A percentile compares a stretch with the other conserved stretches of the same genome.
phyloP scores from a whole-genome alignment of 352 stramenopile genomes.

The Saprolegnia diclina region DNA sequence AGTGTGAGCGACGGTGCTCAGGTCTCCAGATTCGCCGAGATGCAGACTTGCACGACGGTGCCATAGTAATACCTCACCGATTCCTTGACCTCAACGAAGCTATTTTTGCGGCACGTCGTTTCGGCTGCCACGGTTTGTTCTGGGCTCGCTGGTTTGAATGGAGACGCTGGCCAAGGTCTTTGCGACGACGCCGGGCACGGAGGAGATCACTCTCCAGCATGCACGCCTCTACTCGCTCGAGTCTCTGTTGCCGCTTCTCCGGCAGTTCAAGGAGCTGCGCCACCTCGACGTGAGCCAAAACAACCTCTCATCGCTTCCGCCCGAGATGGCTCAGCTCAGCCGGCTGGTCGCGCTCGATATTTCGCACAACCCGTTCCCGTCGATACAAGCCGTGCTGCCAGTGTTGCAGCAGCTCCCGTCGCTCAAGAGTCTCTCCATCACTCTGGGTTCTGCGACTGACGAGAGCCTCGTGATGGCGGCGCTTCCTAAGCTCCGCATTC shows the following conservation, averaged over 20 bases:
- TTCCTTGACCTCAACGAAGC: neutral
- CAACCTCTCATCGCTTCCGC: slow-evolving; percentile 35
- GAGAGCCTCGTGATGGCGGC: slow-evolving; percentile 51
- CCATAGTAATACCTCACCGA: too few species aligned
- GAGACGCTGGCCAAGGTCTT: slow-evolving; percentile 4
- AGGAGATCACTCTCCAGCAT: slow-evolving; percentile 19
- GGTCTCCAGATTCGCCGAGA: too few species aligned
- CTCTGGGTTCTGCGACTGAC: slow-evolving; percentile 39
- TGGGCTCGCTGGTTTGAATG: neutral
- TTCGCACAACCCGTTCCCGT: slow-evolving; percentile 43
- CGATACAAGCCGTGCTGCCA: slow-evolving; percentile 39
- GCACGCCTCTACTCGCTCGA: neutral
- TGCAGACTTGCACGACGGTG: too few species aligned
- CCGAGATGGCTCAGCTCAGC: slow-evolving; percentile 40
- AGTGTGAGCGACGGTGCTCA: too few species aligned
- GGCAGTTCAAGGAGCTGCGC: slow-evolving; percentile 41
- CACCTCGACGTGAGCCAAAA: slow-evolving; percentile 63
- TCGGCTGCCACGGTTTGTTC: neutral
- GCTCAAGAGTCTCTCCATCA: slow-evolving; percentile 56
- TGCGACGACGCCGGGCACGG: neutral
- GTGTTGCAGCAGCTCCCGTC: slow-evolving; percentile 41
- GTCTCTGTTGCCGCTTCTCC: slow-evolving; percentile 2
- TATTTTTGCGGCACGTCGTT: neutral
- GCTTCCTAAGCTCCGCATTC: slow-evolving; percentile 49
- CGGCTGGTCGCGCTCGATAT: slow-evolving; percentile 60